Evolutionary conservation across 371 early-diverging fungal species (phyloP).

Genomic region (Syncephalastrum racemosum): DNA sequence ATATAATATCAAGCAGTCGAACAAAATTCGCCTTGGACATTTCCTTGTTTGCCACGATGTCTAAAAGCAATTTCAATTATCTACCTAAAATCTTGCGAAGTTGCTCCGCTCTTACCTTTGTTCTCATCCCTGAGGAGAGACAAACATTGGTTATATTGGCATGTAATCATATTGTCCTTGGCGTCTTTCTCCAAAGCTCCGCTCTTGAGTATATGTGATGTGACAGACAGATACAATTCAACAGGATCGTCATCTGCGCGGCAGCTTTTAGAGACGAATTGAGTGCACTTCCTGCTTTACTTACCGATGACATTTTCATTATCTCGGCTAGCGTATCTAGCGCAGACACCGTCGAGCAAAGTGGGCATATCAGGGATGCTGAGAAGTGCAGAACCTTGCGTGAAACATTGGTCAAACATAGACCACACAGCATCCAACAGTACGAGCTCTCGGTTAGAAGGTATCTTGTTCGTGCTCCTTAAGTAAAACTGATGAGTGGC

Average conservation of each 20-base stretch:
- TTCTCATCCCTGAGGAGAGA: constrained; percentile 19
- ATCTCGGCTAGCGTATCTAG: constrained; percentile 18
- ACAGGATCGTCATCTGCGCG: constrained; percentile 27
- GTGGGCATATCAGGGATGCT: no score
- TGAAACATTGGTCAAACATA: constrained; percentile 21
- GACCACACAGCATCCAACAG: constrained; percentile 33
- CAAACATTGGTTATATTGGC: constrained; percentile 14
- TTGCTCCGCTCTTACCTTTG: constrained; percentile 15
- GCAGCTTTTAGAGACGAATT: no score
- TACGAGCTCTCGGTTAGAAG: constrained; percentile 16
- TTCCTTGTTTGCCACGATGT: constrained; percentile 23
- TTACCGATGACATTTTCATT: constrained; percentile 35
- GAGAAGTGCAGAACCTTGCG: no score
- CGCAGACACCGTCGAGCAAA: no score
- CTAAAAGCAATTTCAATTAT: constrained; percentile 2
- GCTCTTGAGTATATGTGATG: constrained; percentile 16
- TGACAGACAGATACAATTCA: constrained; percentile 29
- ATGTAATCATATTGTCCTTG: constrained; percentile 12
- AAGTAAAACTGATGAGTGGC: constrained; percentile 7
- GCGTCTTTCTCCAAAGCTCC: constrained; percentile 6
- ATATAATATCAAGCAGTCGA: constrained; percentile 22
- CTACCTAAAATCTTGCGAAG: background rate
- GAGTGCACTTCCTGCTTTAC: background rate
- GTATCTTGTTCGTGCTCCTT: no score
- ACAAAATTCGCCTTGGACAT: constrained; percentile 28